Evolutionary conservation across 2,329 filamentous ascomycete species (phyloP), one percentile per base, ranked within the genome.

Genomic region (Aspergillus hiratsukae): DNA sequence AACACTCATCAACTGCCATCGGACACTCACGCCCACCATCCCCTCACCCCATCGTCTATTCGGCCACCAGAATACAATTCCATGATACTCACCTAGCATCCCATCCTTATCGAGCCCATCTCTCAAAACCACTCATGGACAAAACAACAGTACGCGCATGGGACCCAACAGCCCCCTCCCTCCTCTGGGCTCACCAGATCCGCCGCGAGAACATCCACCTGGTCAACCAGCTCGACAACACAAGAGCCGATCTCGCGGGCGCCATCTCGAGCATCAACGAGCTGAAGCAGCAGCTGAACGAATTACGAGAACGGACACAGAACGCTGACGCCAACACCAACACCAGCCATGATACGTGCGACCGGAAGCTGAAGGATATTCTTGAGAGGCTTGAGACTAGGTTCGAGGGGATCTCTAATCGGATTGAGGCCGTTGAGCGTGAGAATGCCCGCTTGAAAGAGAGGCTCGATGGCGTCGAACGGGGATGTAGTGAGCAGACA

Each of bases 121-220:
- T 37, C 14, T 37, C 14, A 40, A 53, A 27, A 54, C 41, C 48
- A 51, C 9, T 48, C 51, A 60, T 46, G 54, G 25, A 54, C 50
- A 40, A 25, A 27, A 49, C 54, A 11, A 19, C 19, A 19, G 41
- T 19, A 35, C 54, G 45, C 21, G 1, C 43, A 19, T 57, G 55
- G 48, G 19, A 59, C 14, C 23, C 55, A 40, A 49, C 53, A 27
- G 27, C 64, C 17, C 27, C 61, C 56, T 63, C 69, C 7, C 63
- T 75, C 23, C 71, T 76, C 51, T 75, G 72, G 73, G 71, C 69
- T 5, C 67, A 74, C 58, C 67, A 75, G 52, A 64, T 75, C n/a
- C 71, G 69, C 19, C 72, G 71, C 21, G 70, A 74, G 56, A 69
- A 74, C 56, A 63, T 68, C 46, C 64, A 66, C 28, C 64, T 75